phyloP scores from a whole-genome alignment of 2,329 filamentous ascomycete species.

The Colletotrichum zoysiae region DNA sequence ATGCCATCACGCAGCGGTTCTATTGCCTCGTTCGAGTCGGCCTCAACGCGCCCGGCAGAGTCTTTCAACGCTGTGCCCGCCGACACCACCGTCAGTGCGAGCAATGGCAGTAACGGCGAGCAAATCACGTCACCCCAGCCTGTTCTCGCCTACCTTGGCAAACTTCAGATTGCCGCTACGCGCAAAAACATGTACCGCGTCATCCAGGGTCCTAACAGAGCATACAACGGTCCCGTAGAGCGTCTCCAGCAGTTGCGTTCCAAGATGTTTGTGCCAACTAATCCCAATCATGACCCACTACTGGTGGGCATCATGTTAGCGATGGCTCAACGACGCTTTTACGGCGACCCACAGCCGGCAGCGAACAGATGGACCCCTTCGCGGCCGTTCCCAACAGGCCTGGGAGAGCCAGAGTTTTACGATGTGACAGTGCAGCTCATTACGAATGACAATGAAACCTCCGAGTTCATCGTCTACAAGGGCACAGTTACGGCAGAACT shows the following conservation, averaged over 20 bases:
- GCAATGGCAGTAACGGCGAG: constrained; percentile 13
- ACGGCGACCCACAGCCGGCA: constrained; percentile 47
- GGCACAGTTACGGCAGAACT: constrained; percentile 62
- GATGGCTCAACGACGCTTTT: constrained; percentile 69
- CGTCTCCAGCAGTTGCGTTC: constrained; percentile 61
- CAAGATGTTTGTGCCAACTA: constrained; percentile 60
- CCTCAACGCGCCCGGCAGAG: constrained; percentile 53
- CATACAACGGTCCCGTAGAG: constrained; percentile 61
- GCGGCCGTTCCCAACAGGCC: constrained; percentile 17
- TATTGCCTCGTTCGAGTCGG: constrained; percentile 50
- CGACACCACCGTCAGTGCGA: constrained; percentile 4
- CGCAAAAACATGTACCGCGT: constrained; percentile 63
- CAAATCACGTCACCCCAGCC: constrained; percentile 44
- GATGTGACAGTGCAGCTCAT: constrained; percentile 65
- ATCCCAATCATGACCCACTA: constrained; percentile 65
- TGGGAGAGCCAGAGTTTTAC: constrained; percentile 52
- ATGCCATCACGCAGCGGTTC: constrained; percentile 40
- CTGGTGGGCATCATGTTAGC: constrained; percentile 65
- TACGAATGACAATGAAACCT: constrained; percentile 61
- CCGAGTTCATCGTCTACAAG: constrained; percentile 67
- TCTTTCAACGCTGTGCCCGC: constrained; percentile 45
- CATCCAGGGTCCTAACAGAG: constrained; percentile 53
- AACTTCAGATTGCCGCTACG: constrained; percentile 59
- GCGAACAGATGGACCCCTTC: constrained; percentile 34
- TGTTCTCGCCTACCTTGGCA: constrained; percentile 62